These are phyloP conservation scores for Starmerella bombicola DNA, from an alignment of 805 yeast genomes.

Conservation along the genomic window DNA sequence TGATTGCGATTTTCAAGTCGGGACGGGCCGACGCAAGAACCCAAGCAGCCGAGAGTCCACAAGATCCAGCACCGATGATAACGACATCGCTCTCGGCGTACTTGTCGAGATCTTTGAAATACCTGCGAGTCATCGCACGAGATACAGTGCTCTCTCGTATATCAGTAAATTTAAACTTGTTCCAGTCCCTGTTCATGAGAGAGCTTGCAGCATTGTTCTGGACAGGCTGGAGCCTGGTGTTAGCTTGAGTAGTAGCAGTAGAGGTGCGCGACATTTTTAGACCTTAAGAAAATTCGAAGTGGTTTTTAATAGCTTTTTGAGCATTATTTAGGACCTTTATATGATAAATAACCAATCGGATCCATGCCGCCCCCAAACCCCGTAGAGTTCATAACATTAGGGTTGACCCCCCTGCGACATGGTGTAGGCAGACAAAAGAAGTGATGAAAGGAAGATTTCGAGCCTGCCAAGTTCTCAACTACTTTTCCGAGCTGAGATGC, in stretches of 20 bases:
- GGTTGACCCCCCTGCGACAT: no score
- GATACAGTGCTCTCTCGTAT: slow-evolving; percentile 69
- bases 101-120: slow-evolving; percentile 59
- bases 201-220: slow-evolving; percentile 11
- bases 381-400: no score
- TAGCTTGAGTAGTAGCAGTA: slow-evolving; percentile 19
- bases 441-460: no score
- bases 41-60: slow-evolving; percentile 67
- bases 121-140: slow-evolving; percentile 66
- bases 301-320: no score
- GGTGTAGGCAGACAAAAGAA: no score
- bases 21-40: slow-evolving; percentile 62
- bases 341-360: no score
- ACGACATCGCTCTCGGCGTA: slow-evolving; percentile 65
- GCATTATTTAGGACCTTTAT: no score
- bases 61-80: slow-evolving; percentile 67
- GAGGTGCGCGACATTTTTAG: no score
- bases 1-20: slow-evolving; percentile 57
- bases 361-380: no score
- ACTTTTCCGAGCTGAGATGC: no score
- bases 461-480: no score
- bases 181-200: slow-evolving; percentile 40
- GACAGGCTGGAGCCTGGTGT: slow-evolving; percentile 8
- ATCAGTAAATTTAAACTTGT: slow-evolving; percentile 52
- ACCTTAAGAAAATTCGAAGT: no score